Evolutionary conservation across 345 rosid species (phyloP), one percentile per base, ranked within the genome.

Genomic region (Rhizophora apiculata): DNA sequence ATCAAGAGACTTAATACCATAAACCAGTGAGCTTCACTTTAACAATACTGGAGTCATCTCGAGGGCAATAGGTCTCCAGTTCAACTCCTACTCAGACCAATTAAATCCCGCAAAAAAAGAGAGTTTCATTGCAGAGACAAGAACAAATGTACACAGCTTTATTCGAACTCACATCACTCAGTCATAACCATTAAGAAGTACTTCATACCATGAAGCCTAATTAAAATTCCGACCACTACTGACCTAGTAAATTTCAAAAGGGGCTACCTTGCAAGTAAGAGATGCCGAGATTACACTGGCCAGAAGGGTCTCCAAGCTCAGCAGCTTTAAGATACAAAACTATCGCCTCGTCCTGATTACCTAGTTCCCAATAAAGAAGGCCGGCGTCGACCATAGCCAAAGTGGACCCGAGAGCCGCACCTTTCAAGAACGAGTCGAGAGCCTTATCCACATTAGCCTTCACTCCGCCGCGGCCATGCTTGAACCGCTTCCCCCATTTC

Each of bases 301-400:
- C 96, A 31, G 92, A 79, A 31, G 86, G 73, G 64, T 92, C 96
- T 6, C 96, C 96, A 3, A 90, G 89, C 76, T 75, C 83, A 1
- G 99, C 98, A 3, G 99, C 99, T 75, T 76, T 86, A 69, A 39
- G 68, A 54, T 95, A 95, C 32, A 90, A 59, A 1, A 70, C 68
- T 39, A 86, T 69, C 0, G 98, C 96, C 72, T 74, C 82, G 26
- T 84, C 87, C 51, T 75, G 85, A 52, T 71, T 63, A 29, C 92
- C 99, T 21, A 67, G 71, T 73, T 90, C 98, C 98, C 99, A 95
- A 56, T 84, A 90, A 49, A 95, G 64, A 27, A 95, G 89, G 13
- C 96, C 97, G 0, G 98, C 99, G 34, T 95, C 99, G 27, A 95
- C 98, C 99, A 95, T 92, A n/a, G 99, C 96, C 11, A 86, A 86